phyloP scores from a whole-genome alignment of 1,139 yeast genomes.

The Scheffersomyces stambukii region DNA sequence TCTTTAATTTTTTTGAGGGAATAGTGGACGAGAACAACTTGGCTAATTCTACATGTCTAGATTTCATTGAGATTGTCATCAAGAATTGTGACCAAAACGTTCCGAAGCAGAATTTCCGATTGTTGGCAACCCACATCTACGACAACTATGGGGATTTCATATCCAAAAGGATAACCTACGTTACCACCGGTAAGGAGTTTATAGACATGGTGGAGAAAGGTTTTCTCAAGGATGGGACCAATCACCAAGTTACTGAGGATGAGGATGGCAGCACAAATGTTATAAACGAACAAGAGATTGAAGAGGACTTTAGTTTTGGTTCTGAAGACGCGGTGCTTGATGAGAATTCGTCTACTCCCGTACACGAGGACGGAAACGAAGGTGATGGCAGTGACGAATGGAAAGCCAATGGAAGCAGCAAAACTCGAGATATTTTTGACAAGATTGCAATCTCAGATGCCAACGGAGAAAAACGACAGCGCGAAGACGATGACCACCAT shows the following conservation, averaged over 20 bases:
- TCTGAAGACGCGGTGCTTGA: too few species aligned
- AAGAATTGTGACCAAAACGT: constrained; percentile 23
- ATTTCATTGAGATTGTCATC: constrained; percentile 55
- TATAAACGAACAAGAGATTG: too few species aligned
- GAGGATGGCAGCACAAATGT: not conserved
- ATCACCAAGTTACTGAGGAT: not conserved
- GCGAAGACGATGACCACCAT: too few species aligned
- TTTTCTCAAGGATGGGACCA: too few species aligned
- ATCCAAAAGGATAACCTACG: constrained; percentile 19
- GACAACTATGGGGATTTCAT: constrained; percentile 27
- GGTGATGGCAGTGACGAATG: constrained; percentile 22
- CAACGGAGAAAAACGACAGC: too few species aligned
- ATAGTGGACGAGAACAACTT: constrained; percentile 55
- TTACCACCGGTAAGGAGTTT: constrained; percentile 29
- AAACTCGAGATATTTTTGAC: too few species aligned
- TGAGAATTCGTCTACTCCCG: too few species aligned
- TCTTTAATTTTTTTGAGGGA: constrained; percentile 49
- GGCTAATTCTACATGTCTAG: constrained; percentile 73
- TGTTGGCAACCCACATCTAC: constrained; percentile 48
- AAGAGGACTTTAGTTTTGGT: too few species aligned
- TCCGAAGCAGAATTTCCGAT: constrained; percentile 37
- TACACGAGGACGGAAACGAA: constrained; percentile 24
- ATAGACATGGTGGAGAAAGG: constrained; percentile 26
- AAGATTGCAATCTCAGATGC: too few species aligned
- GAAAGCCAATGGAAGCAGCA: too few species aligned